Base-by-base conservation (phyloP, 2,329 filamentous ascomycete species). In the Pestalotiopsis sp. region DNA sequence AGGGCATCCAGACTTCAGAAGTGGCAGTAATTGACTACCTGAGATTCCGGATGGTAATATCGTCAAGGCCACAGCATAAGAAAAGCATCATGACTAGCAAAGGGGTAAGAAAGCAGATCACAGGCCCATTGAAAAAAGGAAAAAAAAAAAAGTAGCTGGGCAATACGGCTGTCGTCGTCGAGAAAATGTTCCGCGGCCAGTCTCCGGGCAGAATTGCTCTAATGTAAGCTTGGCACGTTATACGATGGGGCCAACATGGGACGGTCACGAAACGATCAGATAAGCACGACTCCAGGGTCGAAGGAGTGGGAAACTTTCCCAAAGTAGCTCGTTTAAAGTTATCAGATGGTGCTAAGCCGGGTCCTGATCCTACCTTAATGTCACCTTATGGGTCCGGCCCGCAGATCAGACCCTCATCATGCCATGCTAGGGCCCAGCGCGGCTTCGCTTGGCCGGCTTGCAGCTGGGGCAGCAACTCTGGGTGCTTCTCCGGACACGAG, bases 341-440 rank as follows among this genome's bases (percentile, higher is more conserved):
- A 64, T 64, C 61, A 20, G 61, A 64, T 64, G 61, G 39, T 38
- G 61, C 61, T 64, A 64, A 64, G 39, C 20, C 11, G 11, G 38
- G 41, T 20, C 45, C 45, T 64, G n/a, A 64, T 64, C 36, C 61
- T 64, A 20, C 59, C 12, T 14, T 62, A 20, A 64, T 64, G 14
- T 38, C 45, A 20, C 59, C 12, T 12, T 62, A 20, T 20, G 59
- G 59, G 39, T 64, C 38, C 39, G 11, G 20, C 36, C 20, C 23
- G 20, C 20, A 45, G 61, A 31, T 25, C 45, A 52, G 17, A 25
- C 25, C 61, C 38, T 27, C 59, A 39, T 36, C 20, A 38, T 17
- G 45, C 23, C 61, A 52, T 20, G 13, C 17, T 23, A 25, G 36
- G 14, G 61, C 59, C 59, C 36, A 20, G 36, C 27, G 23, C 27